Percentiles rank a stretch among this genome's conserved stretches.
phyloP scores from a whole-genome alignment of 169 alveolate species.

The Neospora caninum region DNA sequence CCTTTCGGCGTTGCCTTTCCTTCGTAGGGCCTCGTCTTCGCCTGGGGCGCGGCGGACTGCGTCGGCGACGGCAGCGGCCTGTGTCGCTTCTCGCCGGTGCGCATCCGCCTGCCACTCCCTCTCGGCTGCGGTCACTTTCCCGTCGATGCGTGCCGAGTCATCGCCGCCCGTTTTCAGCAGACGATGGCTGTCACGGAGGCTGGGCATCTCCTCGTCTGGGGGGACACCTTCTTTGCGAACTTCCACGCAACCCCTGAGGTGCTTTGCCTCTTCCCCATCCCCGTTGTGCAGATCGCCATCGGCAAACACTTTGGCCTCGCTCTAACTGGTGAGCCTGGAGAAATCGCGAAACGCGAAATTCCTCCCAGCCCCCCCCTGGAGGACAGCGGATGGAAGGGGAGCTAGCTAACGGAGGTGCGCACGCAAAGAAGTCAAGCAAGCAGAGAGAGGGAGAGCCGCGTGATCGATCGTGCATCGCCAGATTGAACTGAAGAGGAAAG shows the following conservation, averaged over 20 bases:
- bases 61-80: slow-evolving; percentile 59
- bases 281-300: slow-evolving; percentile 35
- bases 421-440: too few species aligned
- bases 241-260: not conserved
- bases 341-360: not conserved
- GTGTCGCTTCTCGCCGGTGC: slow-evolving; percentile 3
- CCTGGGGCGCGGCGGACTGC: slow-evolving; percentile 56
- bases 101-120: not conserved
- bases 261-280: slow-evolving; percentile 1
- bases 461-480: too few species aligned
- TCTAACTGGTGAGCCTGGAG: slow-evolving; percentile 14
- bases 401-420: too few species aligned
- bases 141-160: slow-evolving; percentile 16
- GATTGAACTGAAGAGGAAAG: too few species aligned
- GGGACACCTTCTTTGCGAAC: slow-evolving; percentile 8
- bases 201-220: slow-evolving; percentile 53
- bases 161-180: slow-evolving; percentile 32
- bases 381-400: too few species aligned
- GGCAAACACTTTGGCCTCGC: slow-evolving; percentile 43
- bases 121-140: not conserved
- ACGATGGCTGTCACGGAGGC: slow-evolving; percentile 32
- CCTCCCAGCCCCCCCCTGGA: too few species aligned
- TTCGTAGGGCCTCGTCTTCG: slow-evolving; percentile 48
- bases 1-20: not conserved
- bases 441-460: too few species aligned